These are phyloP conservation scores for Fraxinus sp. DNA, from an alignment of 305 asterid species.

Conservation along the genomic window DNA sequence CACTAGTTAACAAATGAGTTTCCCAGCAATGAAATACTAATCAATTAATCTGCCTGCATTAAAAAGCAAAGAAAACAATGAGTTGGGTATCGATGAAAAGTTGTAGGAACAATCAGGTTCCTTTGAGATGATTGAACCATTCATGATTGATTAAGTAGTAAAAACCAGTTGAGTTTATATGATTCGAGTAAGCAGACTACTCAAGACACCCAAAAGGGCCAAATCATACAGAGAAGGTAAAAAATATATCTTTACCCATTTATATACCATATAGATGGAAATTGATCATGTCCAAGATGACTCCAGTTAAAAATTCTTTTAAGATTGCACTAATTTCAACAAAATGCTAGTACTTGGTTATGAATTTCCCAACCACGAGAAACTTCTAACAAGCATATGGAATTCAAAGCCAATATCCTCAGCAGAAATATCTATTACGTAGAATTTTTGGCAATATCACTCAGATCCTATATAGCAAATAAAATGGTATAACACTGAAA, in stretches of 20 bases:
- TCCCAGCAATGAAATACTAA: conserved; percentile 2
- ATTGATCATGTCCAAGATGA: not conserved
- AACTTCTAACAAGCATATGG: not conserved
- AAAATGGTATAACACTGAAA: not conserved
- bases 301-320: not conserved
- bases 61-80: not conserved
- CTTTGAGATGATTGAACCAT: not conserved
- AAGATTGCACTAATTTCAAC: not conserved
- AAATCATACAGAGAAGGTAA: not conserved
- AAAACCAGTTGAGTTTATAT: not conserved
- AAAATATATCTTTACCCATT: not conserved
- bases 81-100: not conserved
- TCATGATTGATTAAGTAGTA: not conserved
- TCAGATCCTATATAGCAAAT: not conserved
- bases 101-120: not conserved
- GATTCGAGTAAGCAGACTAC: not conserved
- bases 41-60: not conserved
- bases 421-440: not conserved
- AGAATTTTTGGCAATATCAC: not conserved
- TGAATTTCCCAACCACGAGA: not conserved
- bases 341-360: not conserved
- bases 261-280: not conserved
- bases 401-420: not conserved
- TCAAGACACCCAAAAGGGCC: not conserved
- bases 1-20: conserved; percentile 5